Percentiles rank a stretch among this genome's conserved stretches.
phyloP scores from a whole-genome alignment of 2,329 filamentous ascomycete genomes.

The Epicoccum sorghinum region DNA sequence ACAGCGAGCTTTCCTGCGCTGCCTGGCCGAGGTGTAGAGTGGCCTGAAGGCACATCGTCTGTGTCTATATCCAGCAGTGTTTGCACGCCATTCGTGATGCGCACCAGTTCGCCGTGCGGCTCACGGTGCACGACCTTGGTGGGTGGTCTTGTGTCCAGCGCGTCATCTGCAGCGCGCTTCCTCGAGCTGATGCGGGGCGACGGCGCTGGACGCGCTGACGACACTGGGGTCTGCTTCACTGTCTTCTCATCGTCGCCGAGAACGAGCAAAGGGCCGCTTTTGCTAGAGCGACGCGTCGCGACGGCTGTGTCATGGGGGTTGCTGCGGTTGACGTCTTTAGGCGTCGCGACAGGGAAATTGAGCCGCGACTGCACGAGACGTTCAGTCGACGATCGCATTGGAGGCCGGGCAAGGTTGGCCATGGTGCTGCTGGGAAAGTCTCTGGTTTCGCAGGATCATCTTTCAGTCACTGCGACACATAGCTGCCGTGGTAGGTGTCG shows the following conservation, averaged over 20 bases:
- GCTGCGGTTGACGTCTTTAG: slow-evolving; percentile 23
- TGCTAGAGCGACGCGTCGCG: slow-evolving; percentile 37
- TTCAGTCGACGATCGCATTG: slow-evolving; percentile 41
- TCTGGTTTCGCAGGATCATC: slow-evolving; percentile 36
- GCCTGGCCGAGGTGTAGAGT: slow-evolving; percentile 40
- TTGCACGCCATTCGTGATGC: slow-evolving; percentile 52
- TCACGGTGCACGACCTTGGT: slow-evolving; percentile 50
- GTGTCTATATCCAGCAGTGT: slow-evolving; percentile 40
- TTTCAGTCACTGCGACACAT: slow-evolving; percentile 28
- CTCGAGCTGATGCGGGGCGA: slow-evolving; percentile 33
- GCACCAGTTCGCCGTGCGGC: slow-evolving; percentile 50
- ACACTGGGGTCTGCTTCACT: slow-evolving; percentile 17
- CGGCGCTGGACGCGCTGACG: slow-evolving; percentile 23
- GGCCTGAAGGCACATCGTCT: slow-evolving; percentile 42
- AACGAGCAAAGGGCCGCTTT: slow-evolving; percentile 29
- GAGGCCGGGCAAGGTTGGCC: slow-evolving; percentile 36
- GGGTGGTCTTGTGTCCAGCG: slow-evolving; percentile 43
- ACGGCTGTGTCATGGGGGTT: slow-evolving; percentile 28
- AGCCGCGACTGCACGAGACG: slow-evolving; percentile 34
- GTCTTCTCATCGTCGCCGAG: slow-evolving; percentile 29
- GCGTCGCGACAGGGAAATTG: slow-evolving; percentile 34
- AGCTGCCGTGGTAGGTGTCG: slow-evolving; percentile 41
- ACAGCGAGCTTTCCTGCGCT: slow-evolving; percentile 35
- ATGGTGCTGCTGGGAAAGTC: slow-evolving; percentile 26
- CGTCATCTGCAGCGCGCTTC: slow-evolving; percentile 40